Evolutionary conservation across 768 basidiomycete genomes (phyloP).

Genomic region (Tylopilus intermedius): DNA sequence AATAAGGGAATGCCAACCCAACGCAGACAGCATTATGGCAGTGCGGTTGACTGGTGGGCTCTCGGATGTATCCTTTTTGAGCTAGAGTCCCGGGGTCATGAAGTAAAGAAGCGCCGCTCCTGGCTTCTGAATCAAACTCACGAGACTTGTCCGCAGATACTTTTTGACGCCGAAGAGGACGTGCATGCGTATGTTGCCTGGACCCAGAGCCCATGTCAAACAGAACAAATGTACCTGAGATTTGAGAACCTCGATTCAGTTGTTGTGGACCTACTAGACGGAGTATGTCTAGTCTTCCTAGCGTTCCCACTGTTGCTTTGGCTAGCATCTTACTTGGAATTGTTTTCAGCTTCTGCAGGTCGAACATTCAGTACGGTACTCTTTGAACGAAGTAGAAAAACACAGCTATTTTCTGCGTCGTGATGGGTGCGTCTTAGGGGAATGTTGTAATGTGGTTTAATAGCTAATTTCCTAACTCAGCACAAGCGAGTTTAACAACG

Average conservation of each 20-base stretch:
- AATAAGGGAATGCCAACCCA: conserved; percentile 14
- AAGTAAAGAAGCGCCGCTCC: conserved; percentile 15
- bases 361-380: conserved; percentile 13
- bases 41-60: conserved; percentile 39
- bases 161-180: conserved; percentile 28
- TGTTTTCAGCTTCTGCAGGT: conserved; percentile 17
- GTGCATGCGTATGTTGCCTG: conserved; percentile 22
- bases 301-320: background rate
- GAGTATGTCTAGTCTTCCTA: conserved; percentile 18
- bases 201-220: conserved; percentile 2
- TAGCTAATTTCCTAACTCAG: conserved; percentile 10
- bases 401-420: conserved; percentile 22
- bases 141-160: conserved; percentile 19
- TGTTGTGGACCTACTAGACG: conserved; percentile 27
- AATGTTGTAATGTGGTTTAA: background rate
- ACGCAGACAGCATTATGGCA: conserved; percentile 26
- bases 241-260: conserved; percentile 20
- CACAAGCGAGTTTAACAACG: conserved; percentile 21
- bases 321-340: background rate
- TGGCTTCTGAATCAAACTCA: background rate
- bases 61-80: conserved; percentile 40
- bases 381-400: conserved; percentile 18
- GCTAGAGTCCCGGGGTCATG: conserved; percentile 26
- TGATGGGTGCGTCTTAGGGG: conserved; percentile 18
- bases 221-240: conserved; percentile 20